These are phyloP conservation scores for Viridothelium virens DNA, from an alignment of 495 filamentous ascomycete genomes.

Conservation along the genomic window DNA sequence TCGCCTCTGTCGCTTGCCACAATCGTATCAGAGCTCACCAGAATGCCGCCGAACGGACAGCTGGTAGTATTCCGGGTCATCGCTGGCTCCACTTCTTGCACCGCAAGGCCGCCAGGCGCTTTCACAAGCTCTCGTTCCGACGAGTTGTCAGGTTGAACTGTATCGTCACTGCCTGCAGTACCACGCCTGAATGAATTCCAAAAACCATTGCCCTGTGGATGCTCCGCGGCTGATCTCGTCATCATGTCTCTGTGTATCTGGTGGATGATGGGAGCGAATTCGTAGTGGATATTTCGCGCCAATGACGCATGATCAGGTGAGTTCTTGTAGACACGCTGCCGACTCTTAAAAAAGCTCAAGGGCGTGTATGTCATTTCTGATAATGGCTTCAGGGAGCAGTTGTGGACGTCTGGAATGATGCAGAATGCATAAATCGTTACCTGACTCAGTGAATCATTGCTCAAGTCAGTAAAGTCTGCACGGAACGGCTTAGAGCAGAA, in stretches of 20 bases:
- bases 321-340: conserved; percentile 48
- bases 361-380: conserved; percentile 41
- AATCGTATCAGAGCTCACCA: conserved; percentile 27
- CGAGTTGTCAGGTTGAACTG: conserved; percentile 3
- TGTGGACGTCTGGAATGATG: conserved; percentile 46
- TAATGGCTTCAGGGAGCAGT: conserved; percentile 33
- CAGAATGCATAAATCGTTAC: conserved; percentile 49
- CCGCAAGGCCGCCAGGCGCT: not conserved
- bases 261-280: conserved; percentile 37
- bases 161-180: not conserved
- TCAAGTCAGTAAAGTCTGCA: conserved; percentile 36
- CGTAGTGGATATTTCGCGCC: conserved; percentile 41
- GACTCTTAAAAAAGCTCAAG: conserved; percentile 49
- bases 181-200: not conserved
- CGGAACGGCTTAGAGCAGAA: conserved; percentile 44
- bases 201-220: not conserved
- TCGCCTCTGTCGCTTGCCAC: conserved; percentile 25
- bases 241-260: conserved; percentile 28
- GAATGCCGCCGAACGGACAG: conserved; percentile 22
- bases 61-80: not conserved
- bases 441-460: conserved; percentile 17
- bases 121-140: conserved; percentile 11
- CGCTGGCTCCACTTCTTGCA: not conserved
- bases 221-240: conserved; percentile 26
- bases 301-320: conserved; percentile 46